Base-by-base conservation (phyloP, 148 eudicot species). In the Dianthus caryophyllus region DNA sequence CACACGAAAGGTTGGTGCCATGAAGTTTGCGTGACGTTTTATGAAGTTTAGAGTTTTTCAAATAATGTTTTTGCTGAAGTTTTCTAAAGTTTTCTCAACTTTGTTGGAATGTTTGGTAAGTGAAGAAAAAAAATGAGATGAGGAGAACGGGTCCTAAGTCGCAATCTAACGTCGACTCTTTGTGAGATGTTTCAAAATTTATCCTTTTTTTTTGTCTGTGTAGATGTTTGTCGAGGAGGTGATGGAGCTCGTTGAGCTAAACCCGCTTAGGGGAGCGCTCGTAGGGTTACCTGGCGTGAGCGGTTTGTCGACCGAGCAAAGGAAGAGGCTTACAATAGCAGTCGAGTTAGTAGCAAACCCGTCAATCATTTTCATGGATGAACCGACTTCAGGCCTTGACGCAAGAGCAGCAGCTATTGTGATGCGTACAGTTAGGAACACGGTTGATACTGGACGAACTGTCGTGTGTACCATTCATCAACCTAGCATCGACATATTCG, bases 391-490 rank as follows among this genome's bases (percentile, higher is more conserved):
- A 21, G 96, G 96, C 67, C 80, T 89, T 1, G 96, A 87, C 81
- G 96, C 96, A 18, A 75, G 96, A 67, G 90, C 93, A 36, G 96
- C 96, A 29, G 88, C 87, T 33, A 89, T 89, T 22, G 96, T 89
- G 33, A 89, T 89, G 93, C 85, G 96, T 75, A 79, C 96, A 0
- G 92, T 89, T 17, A 79, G 96, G 73, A 89, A 86, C 75, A 89
- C 91, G 0, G 91, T 86, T 11, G 88, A 89, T 65, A 89, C 96
- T 2, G 92, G 96, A 70, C 78, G 96, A 75, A 89, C 96, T 5
- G 89, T 89, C 50, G 96, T 89, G 10, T 89, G 89, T 80, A 89
- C 91, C 75, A 89, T 89, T 46, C 96, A 89, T 71, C 96, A 89
- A 72, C 96, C 96, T 50, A 83, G 92, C 73, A 87, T 89, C 14